Evolutionary conservation across 192 early-diverging fungal species (phyloP), one percentile per base, ranked within the genome.

Genomic region (Rhizoclosmatium sp.): DNA sequence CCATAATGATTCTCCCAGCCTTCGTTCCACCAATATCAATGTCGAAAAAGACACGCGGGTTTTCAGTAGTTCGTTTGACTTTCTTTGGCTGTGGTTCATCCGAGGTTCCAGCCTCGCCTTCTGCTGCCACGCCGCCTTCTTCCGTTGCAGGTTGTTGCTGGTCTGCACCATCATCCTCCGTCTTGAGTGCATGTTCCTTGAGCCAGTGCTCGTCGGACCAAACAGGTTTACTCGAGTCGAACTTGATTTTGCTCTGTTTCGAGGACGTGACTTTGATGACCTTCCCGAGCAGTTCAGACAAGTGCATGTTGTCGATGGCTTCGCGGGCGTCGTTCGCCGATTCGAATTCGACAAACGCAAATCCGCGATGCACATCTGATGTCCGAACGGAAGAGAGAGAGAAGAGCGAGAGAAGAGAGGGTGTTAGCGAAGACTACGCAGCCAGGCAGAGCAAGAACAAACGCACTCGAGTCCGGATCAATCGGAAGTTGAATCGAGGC

Each of bases 301-400:
- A 82, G 76, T 88, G 59, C 96, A 99, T 95, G 87, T 99, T 99
- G 80, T 96, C 94, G 62, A 94, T 91, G n/a, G 98, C 96, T 23
- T 93, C 95, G 56, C 78, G 40, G 2, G 95, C 94, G 85, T 99
- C 97, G 46, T 89, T 91, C 4, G 90, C 78, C 16, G 87, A 82
- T 79, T 98, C 97, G 80, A 94, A 99, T 82, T 98, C 96, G 19
- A 99, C 87, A 84, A 99, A 98, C 12, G 93, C 97, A 82, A 98
- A 98, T 9, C 98, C 98, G 49, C 96, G 91, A 82, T 98, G 97
- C 44, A 85, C 84, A 69, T 92, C 75, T 76, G 45, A 10, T 48
- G 10, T 41, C 31, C 31, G 31, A 31, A 31, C 19, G n/a, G 68
- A 69, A 21, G 46, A 47, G 41, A 49, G 46, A 49, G 46, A 23